Base-by-base conservation (phyloP, 2,329 filamentous ascomycete genomes). In the Botrytis sinoallii region DNA sequence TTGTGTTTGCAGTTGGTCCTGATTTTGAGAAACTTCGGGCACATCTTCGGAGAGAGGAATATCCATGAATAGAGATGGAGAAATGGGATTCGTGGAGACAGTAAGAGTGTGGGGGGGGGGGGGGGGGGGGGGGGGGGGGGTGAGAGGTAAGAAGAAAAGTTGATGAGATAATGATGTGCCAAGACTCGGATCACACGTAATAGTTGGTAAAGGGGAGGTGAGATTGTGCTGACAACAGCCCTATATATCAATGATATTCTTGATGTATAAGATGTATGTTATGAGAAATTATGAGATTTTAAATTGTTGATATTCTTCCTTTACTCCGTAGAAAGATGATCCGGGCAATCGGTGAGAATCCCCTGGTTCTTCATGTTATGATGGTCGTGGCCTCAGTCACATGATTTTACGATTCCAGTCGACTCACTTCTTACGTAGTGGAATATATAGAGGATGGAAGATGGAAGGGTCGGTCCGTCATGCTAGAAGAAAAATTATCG, bases 11-110 rank as follows among this genome's bases (percentile, higher is more conserved):
- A 18, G 18, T 32, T 42, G 69, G 18, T 7, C 48, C 52, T 44
- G 12, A 40, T 20, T 25, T 18, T 71, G 48, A 57, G 48, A n/a
- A 6, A 25, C 35, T 8, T 32, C 35, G 25, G 48, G 35, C 10
- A 57, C 35, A 57, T 57, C 35, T 71, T 65, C 42, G 32, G 59
- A 42, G 5, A 2, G 44, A 65, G 69, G 25, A 40, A 52, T 38
- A 52, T 65, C 48, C 69, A 71, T 71, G 44, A 25, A 71, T 32
- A 32, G 25, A 32, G 40, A 18, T 65, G 40, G n/a, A 44, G 60
- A 38, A 32, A 16, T n/a, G 35, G 46, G 35, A 57, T 12, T 68
- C 35, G 65, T 48, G n/a, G 46, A 68, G n/a, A 8, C 3, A 6
- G 35, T 8, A 55, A 68, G 46, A 68, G 65, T 68, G 35, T 46